Base-by-base conservation (phyloP, 768 basidiomycete species). In the Fomitopsis serialis region DNA sequence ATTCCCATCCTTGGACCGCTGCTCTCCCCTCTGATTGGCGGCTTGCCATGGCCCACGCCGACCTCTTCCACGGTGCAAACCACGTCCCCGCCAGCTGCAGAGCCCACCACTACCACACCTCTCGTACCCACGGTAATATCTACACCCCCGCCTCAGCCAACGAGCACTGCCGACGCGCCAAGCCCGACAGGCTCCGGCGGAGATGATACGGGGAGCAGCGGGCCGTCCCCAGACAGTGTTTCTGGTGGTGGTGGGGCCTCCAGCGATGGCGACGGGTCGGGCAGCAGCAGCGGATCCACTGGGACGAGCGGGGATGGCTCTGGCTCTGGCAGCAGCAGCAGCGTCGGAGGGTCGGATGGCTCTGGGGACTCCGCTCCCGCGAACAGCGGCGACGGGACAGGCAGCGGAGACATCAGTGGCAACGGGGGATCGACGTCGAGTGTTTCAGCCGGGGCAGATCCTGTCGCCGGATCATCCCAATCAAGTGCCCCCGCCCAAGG, bases 1-100 rank as follows among this genome's bases (percentile, higher is more conserved):
- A 61, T 78, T 35, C 75, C 78, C 2, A 27, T 80, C 17, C 48
- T 73, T 35, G 66, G 55, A 21, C 63, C 73, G 22, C 24, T 78
- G 29, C 36, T 76, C 21, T 61, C 63, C 11, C 61, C 61, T 7
- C 47, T 65, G 53, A 59, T 68, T 23, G 63, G 42, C 36, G 66
- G 61, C 22, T 11, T 32, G 35, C 36, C 36, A 10, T 49, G 48
- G 51, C 40, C 23, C 36, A 17, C 44, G 21, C 24, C 36, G 23
- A 49, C 53, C 2, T 29, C 53, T 51, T 52, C 49, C 23, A 34
- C 27, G 10, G 35, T 50, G 0, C 52, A 53, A 19, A 40, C 27
- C 27, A 29, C 52, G 5, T 49, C 48, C 32, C 27, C 55, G 10
- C 50, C 49, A 21, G 48, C 55, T 12, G 43, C 56, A 13, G 51